These are phyloP conservation scores for Lanmaoa pseudosensibilis DNA, from an alignment of 768 basidiomycete species.

Conservation along the genomic window DNA sequence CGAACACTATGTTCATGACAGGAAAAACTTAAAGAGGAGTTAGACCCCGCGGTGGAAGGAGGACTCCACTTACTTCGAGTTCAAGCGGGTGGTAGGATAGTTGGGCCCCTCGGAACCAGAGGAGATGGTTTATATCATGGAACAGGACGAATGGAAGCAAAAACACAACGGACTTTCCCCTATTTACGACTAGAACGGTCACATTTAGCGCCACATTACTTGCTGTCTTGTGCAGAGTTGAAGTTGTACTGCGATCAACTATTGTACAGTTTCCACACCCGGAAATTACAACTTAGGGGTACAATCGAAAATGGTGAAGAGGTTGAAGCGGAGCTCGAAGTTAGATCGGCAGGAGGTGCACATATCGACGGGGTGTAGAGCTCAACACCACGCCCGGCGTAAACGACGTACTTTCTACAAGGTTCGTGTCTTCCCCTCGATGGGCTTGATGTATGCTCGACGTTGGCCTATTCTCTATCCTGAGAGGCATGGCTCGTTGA, in stretches of 20 bases:
- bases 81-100: background rate
- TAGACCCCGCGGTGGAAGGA: background rate
- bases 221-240: conserved; percentile 3
- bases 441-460: background rate
- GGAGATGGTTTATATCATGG: conserved; percentile 7
- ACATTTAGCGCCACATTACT: background rate
- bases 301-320: conserved; percentile 4
- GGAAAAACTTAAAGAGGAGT: background rate
- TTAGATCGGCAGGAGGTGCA: conserved; percentile 8
- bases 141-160: background rate
- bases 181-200: background rate
- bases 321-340: conserved; percentile 26
- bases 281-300: conserved; percentile 13
- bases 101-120: background rate
- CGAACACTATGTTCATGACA: conserved; percentile 24
- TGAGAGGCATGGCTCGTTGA: background rate
- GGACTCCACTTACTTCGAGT: background rate
- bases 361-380: conserved; percentile 17
- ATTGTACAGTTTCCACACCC: background rate
- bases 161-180: background rate
- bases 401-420: conserved; percentile 21
- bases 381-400: conserved; percentile 19
- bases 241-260: background rate
- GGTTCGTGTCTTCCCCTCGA: conserved; percentile 20
- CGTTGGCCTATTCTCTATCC: background rate